Base-by-base conservation (phyloP, 2,329 filamentous ascomycete genomes). In the Trichoderma sp. region DNA sequence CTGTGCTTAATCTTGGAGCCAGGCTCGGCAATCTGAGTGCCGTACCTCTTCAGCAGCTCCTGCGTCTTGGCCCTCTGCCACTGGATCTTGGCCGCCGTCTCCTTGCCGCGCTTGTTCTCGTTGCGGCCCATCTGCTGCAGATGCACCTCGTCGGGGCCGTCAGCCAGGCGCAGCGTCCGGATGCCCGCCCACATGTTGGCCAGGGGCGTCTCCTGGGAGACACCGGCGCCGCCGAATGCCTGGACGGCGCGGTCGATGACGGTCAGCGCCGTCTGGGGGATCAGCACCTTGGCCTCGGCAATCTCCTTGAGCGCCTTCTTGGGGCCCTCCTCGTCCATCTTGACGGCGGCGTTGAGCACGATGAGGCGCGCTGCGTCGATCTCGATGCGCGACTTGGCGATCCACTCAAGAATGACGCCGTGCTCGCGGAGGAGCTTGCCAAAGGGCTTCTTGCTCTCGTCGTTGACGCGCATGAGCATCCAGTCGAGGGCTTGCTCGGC, bases 101-200 rank as follows among this genome's bases (percentile, higher is more conserved):
- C 85, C 69, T 79, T 75, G 64, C 87, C 88, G 69, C 86, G 84
- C 77, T 85, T 90, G 76, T 92, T 93, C 83, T 95, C 91, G 71
- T 92, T 92, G 71, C 84, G 83, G 17, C 91, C 91, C 81, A 95
- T 82, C 80, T 95, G 91, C 76, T 91, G 82, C 69, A 93, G 78
- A 77, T 96, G 95, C 67, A 98, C 95, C 86, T 99, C 95, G 78
- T 99, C 95, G 0, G 95, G 95, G 0, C 95, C 95, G 78, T 99
- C 95, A 0, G 92, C 93, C 71, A 97, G 86, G 67, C 91, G 84
- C 78, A 97, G 83, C 7, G 93, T 97, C 66, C 93, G 83, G 73
- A 93, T 91, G 67, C 84, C 81, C 21, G 91, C 88, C 88, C 91
- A 96, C 86, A 93, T 89, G 75, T 83, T 84, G 14, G 93, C 93